Evolutionary conservation across 2,329 filamentous ascomycete genomes (phyloP), one percentile per base, ranked within the genome.

Genomic region (Calcarisporium arbuscula): DNA sequence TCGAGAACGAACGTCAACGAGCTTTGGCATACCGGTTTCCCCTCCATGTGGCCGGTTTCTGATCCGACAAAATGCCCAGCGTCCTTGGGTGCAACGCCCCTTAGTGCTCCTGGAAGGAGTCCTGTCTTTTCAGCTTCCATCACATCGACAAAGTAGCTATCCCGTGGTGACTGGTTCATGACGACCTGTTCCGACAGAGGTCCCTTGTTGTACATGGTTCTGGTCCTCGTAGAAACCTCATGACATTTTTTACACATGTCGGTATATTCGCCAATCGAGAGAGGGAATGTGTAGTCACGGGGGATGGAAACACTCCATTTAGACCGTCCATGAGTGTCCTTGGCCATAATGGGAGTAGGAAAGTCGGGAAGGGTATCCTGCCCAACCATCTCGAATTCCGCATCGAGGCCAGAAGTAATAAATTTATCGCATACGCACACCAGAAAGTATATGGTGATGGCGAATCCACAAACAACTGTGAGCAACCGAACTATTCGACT

Each of bases 241-340:
- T 69, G 71, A 32, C 81, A 82, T 45, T 82, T 77, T 19, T 62
- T 64, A 52, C 81, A 85, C 39, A 94, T 80, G 27, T 81, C 74
- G 11, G 68, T 59, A 51, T 92, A 92, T 42, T 86, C 74, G 8
- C 70, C 58, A 15, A 74, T 70, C 1, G 68, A 58, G 3, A 92
- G 57, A 2, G 86, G 86, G 40, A 90, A 90, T 4, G 68, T 64
- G 29, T 70, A 65, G 38, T 69, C 70, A 6, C 70, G 65, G 1
- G 86, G 86, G 23, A 94, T 88, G 2, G 77, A 87, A 9, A 94
- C 74, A 0, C 86, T 92, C 87, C 87, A 94, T 53, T 74, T 81
- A 9, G 77, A 66, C 33, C 69, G 72, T 4, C 82, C 82, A 28
- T 68, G 65, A 18, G 65, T 61, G 57, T 88, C 83, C 11, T 70